Evolutionary conservation across 106 monocot species (phyloP).

Genomic region (Ottelia alismoides): DNA sequence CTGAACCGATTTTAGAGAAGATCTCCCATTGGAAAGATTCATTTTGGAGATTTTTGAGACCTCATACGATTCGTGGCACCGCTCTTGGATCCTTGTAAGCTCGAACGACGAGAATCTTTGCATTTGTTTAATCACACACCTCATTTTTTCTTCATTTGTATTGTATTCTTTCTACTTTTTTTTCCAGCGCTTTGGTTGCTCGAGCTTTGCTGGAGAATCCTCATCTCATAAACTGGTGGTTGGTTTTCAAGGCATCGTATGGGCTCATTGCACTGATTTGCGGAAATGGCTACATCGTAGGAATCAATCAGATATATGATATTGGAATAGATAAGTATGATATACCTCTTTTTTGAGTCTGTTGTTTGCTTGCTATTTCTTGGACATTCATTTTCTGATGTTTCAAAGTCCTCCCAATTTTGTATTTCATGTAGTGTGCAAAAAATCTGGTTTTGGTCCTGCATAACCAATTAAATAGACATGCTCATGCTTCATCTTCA

Average conservation of each 20-base stretch:
- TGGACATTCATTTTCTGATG: too few relatives aligned
- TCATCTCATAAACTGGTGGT: slow-evolving; percentile 76
- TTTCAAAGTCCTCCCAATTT: too few relatives aligned
- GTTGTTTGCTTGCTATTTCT: too few relatives aligned
- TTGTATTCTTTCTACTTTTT: background rate
- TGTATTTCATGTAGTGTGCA: background rate
- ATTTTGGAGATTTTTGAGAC: slow-evolving; percentile 90
- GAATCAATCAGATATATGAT: slow-evolving; percentile 97
- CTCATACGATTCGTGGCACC: slow-evolving; percentile 98
- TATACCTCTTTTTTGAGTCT: background rate
- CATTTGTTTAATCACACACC: background rate
- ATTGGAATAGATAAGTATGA: slow-evolving; percentile 96
- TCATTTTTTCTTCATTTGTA: background rate
- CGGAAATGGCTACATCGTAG: slow-evolving; percentile 97
- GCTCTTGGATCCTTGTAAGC: slow-evolving; percentile 78
- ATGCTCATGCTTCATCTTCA: background rate
- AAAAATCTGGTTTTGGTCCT: background rate
- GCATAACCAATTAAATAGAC: background rate
- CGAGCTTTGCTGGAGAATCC: slow-evolving; percentile 85
- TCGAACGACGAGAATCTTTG: background rate
- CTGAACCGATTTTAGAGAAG: slow-evolving; percentile 31
- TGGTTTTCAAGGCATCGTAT: slow-evolving; percentile 75
- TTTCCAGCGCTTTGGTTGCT: slow-evolving; percentile 91
- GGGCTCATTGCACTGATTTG: slow-evolving; percentile 82
- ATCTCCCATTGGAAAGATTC: slow-evolving; percentile 46